Evolutionary conservation across 2,329 filamentous ascomycete genomes (phyloP).

Genomic region (Xylariales sp.): DNA sequence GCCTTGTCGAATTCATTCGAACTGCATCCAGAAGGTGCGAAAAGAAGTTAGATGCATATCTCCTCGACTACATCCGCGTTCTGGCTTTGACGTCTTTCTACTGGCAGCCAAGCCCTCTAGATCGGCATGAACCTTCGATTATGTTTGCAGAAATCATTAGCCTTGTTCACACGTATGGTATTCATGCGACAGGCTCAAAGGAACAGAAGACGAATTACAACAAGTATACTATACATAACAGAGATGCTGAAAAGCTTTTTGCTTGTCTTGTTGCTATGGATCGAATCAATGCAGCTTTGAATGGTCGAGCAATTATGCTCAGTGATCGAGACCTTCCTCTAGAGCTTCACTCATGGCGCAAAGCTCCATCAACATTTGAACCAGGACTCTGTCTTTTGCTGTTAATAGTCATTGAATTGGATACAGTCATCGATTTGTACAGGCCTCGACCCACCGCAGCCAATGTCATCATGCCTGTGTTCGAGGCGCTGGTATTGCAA

Average conservation of each 20-base stretch:
- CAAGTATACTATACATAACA: constrained; percentile 26
- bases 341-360: constrained; percentile 45
- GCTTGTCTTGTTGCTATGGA: constrained; percentile 60
- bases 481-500: constrained; percentile 53
- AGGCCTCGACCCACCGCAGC: constrained; percentile 46
- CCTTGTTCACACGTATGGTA: too few species aligned
- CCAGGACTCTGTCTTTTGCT: constrained; percentile 58
- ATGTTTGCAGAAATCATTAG: constrained; percentile 49
- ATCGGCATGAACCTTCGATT: constrained; percentile 52
- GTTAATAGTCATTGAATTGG: constrained; percentile 48
- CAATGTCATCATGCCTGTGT: constrained; percentile 50
- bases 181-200: too few species aligned
- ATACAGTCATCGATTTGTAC: constrained; percentile 57
- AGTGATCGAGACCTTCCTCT: constrained; percentile 57
- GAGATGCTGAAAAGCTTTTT: constrained; percentile 42
- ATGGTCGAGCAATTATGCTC: constrained; percentile 55
- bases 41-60: constrained; percentile 47
- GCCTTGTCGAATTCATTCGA: constrained; percentile 44
- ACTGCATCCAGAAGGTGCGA: constrained; percentile 46
- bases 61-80: constrained; percentile 51
- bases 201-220: too few species aligned
- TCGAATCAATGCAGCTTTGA: constrained; percentile 53
- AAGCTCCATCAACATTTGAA: constrained; percentile 43
- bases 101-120: constrained; percentile 48
- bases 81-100: constrained; percentile 54